Evolutionary conservation across 805 yeast species (phyloP).

Genomic region (Candida khao-thaluensis): DNA sequence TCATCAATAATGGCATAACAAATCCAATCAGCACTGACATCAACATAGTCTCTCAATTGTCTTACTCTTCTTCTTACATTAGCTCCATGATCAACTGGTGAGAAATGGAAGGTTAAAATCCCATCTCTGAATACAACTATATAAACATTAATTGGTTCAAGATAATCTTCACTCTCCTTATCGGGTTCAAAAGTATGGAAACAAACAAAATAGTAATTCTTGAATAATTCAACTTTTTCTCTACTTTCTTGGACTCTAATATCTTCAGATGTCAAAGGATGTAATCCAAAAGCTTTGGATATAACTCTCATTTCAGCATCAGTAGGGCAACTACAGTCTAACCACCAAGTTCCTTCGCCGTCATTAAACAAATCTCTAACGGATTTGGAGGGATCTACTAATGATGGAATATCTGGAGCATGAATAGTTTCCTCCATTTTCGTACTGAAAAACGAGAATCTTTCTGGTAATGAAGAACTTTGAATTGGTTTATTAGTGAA

Average conservation of each 20-base stretch:
- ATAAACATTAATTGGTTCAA: constrained; percentile 77
- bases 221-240: constrained; percentile 93
- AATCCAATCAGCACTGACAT: constrained; percentile 77
- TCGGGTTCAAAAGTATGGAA: constrained; percentile 96
- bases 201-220: constrained; percentile 88
- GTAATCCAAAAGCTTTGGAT: constrained; percentile 93
- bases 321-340: constrained; percentile 91
- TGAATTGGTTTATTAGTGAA: constrained; percentile 9
- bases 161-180: constrained; percentile 72
- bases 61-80: constrained; percentile 81
- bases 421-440: constrained; percentile 85
- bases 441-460: constrained; percentile 81
- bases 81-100: constrained; percentile 58
- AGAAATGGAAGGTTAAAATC: constrained; percentile 56
- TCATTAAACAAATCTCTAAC: constrained; percentile 68
- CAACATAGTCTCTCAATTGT: constrained; percentile 73
- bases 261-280: constrained; percentile 97
- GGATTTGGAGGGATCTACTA: constrained; percentile 63
- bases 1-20: constrained; percentile 83
- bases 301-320: constrained; percentile 91
- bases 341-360: constrained; percentile 89
- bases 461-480: constrained; percentile 51
- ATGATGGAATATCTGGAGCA: constrained; percentile 80
- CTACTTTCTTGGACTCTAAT: constrained; percentile 94
- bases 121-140: constrained; percentile 63